These are phyloP conservation scores for Acmispon strigosus DNA, from an alignment of 306 rosid species.

Conservation along the genomic window DNA sequence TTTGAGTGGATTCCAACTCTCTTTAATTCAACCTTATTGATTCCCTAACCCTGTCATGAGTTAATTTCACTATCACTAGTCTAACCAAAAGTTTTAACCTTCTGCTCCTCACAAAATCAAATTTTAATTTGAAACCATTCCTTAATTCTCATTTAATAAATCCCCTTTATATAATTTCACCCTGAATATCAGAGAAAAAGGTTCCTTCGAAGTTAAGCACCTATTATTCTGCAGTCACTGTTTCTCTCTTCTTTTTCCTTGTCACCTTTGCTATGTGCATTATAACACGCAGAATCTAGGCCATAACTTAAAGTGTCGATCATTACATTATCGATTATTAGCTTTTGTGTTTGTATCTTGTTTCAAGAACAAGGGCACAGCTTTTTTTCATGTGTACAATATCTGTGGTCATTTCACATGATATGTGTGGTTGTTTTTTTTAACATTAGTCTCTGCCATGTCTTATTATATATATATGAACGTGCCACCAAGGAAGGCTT, in stretches of 20 bases:
- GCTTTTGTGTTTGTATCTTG: slow-evolving; percentile 24
- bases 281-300: slow-evolving; percentile 18
- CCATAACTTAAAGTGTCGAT: slow-evolving; percentile 5
- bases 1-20: slow-evolving; percentile 98
- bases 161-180: slow-evolving; percentile 24
- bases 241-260: slow-evolving; percentile 16
- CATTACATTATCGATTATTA: slow-evolving; percentile 11
- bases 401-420: slow-evolving; percentile 39
- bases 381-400: slow-evolving; percentile 29
- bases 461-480: slow-evolving; percentile 5
- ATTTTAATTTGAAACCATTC: background rate
- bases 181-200: slow-evolving; percentile 4
- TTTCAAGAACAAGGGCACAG: slow-evolving; percentile 41
- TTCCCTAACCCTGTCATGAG: slow-evolving; percentile 26
- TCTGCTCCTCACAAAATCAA: background rate
- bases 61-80: slow-evolving; percentile 43
- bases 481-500: slow-evolving; percentile 27
- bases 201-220: slow-evolving; percentile 46
- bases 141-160: background rate
- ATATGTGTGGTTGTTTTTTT: slow-evolving; percentile 18
- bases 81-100: background rate
- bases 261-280: slow-evolving; percentile 6
- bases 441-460: background rate
- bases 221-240: slow-evolving; percentile 34
- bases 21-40: slow-evolving; percentile 76